Evolutionary conservation across 768 basidiomycete genomes (phyloP).

Genomic region (Polyporus arcularius): DNA sequence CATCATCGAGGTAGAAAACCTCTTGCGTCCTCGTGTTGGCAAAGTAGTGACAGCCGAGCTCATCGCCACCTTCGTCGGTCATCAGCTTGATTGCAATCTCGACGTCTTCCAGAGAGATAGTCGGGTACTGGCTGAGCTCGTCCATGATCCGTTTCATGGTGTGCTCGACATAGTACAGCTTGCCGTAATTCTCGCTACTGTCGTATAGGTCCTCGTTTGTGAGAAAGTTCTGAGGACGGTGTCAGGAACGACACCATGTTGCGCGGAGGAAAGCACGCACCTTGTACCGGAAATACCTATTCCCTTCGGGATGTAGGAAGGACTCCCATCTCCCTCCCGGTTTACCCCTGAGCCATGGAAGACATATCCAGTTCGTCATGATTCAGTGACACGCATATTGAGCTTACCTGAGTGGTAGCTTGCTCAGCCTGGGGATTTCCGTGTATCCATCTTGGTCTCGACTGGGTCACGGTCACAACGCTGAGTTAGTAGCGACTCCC

Average conservation of each 20-base stretch:
- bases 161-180: background rate
- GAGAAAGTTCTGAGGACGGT: background rate
- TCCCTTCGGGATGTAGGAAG: slow-evolving; percentile 12
- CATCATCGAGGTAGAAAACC: background rate
- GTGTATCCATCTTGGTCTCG: no score
- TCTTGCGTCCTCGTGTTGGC: background rate
- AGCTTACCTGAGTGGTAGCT: no score
- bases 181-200: background rate
- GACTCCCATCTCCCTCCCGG: slow-evolving; percentile 2
- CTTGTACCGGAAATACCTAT: slow-evolving; percentile 9
- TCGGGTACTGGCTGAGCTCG: background rate
- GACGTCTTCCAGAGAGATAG: background rate
- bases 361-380: background rate
- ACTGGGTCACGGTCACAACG: no score
- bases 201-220: slow-evolving; percentile 9
- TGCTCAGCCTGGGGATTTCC: no score
- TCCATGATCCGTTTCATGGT: background rate
- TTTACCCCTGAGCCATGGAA: background rate
- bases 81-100: background rate
- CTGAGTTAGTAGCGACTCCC: no score
- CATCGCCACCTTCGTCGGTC: background rate
- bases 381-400: no score
- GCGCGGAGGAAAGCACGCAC: background rate
- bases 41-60: slow-evolving; percentile 9
- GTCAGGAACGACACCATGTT: background rate